A percentile compares a stretch with the other conserved stretches of the same genome.
These are phyloP conservation scores for Ustilago trichophora DNA, from an alignment of 1,284 basidiomycete species.

Conservation along the genomic window DNA sequence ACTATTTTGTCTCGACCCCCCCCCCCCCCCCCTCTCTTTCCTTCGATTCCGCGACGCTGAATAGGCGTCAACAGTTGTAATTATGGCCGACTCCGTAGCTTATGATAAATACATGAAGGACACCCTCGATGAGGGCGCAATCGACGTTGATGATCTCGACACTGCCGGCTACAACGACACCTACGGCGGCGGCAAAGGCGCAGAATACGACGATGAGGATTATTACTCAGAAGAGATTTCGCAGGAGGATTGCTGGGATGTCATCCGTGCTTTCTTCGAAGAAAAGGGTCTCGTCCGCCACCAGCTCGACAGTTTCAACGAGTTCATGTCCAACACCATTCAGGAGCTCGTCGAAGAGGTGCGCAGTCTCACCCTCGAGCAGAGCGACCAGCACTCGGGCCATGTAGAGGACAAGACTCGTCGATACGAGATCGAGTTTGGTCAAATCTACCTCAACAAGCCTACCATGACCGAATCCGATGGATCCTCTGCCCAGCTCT, in stretches of 20 bases:
- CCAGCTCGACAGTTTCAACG: constrained; percentile 97
- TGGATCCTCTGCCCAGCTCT: constrained; percentile 89
- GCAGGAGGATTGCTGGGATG: constrained; percentile 66
- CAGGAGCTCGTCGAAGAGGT: constrained; percentile 99
- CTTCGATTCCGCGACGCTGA: constrained; percentile 13
- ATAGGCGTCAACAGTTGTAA: constrained; percentile 18
- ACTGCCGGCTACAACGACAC: constrained; percentile 27
- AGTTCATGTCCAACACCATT: constrained; percentile 99
- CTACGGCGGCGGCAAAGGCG: constrained; percentile 32
- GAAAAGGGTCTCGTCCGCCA: constrained; percentile 97
- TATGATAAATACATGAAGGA: constrained; percentile 59
- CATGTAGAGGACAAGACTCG: constrained; percentile 71
- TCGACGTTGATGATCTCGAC: constrained; percentile 39
- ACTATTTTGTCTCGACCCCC: too few relatives aligned
- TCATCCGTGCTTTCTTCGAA: constrained; percentile 92
- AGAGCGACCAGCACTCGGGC: constrained; percentile 90
- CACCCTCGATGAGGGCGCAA: constrained; percentile 39
- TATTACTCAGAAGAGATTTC: constrained; percentile 60
- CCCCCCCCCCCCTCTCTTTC: not conserved
- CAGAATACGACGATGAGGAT: constrained; percentile 44
- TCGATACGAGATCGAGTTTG: constrained; percentile 96
- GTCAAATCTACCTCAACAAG: constrained; percentile 94
- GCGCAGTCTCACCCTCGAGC: constrained; percentile 90
- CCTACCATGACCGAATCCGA: constrained; percentile 97
- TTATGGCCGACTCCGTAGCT: constrained; percentile 43